Evolutionary conservation across 2,329 filamentous ascomycete genomes (phyloP), one percentile per base, ranked within the genome.

Genomic region (Phoma sp.): DNA sequence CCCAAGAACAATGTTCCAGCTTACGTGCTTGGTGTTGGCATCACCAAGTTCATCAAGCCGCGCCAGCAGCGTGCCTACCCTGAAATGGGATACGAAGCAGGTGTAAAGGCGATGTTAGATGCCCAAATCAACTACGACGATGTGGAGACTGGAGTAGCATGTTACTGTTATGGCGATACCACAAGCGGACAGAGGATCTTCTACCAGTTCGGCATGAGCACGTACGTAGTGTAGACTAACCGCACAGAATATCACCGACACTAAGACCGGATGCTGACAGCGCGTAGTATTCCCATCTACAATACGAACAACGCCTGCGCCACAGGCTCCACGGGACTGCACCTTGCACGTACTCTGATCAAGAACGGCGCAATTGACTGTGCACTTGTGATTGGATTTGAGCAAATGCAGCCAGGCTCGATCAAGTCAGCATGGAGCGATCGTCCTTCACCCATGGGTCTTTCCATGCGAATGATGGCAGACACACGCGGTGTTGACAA

Each of bases 241-340:
- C 87, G 71, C 0, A 2, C 0, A 23, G 30, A 70, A 67, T 12
- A 96, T 98, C 65, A 93, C 93, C 68, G n/a, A 42, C n/a, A 18
- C 45, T 66, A 26, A 64, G 32, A 87, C 71, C 0, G 1, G n/a
- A 42, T 15, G 21, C 45, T 66, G 29, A 64, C 34, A 87, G 71
- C 0, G 1, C 0, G 29, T 30, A 70, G 68, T 12, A 96, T 98
- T 65, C 93, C 93, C 68, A 92, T 98, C 74, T 93, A 95, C 82
- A 98, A 98, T 72, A 92, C 96, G 69, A 97, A 97, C 84, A 97
- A 97, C 83, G 96, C 96, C 80, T 97, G 93, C 81, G 91, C 91
- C 4, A 97, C 93, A 1, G 93, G 93, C 9, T 92, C 89, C 1
- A 96, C 93, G 0, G 93, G 93, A 6, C 80, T 97, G 42, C 86